phyloP scores from a whole-genome alignment of 768 basidiomycete genomes.

The Lentinula sp. region DNA sequence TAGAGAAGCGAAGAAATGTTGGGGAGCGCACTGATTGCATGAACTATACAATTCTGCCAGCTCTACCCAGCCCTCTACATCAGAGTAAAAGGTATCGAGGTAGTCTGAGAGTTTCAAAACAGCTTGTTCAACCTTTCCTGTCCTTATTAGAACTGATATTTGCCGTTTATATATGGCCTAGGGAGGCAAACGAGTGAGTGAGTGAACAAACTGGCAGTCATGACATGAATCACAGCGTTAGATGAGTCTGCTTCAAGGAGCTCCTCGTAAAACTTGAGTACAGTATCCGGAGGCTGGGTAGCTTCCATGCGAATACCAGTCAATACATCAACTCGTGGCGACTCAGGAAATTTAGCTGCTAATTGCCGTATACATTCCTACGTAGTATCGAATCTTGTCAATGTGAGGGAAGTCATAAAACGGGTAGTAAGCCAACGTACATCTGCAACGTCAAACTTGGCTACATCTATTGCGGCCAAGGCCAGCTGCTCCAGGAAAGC shows the following conservation, averaged over 20 bases:
- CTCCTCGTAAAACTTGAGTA: conserved; percentile 60
- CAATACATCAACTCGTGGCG: conserved; percentile 74
- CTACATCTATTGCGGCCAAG: conserved; percentile 73
- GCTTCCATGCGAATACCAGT: conserved; percentile 77
- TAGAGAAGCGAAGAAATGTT: background rate
- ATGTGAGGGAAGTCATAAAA: conserved; percentile 14
- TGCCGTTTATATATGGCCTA: conserved; percentile 79
- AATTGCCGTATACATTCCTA: conserved; percentile 64
- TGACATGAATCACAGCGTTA: conserved; percentile 47
- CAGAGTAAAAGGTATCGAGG: conserved; percentile 85
- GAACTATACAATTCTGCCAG: conserved; percentile 75
- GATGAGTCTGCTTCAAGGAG: conserved; percentile 60
- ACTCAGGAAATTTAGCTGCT: conserved; percentile 62
- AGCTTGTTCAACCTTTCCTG: conserved; percentile 58
- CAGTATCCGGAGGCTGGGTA: conserved; percentile 47
- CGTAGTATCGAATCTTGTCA: conserved; percentile 12
- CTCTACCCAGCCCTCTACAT: conserved; percentile 85
- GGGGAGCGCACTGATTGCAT: conserved; percentile 59
- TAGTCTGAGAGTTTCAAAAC: conserved; percentile 66
- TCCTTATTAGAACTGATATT: conserved; percentile 62
- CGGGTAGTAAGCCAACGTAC: conserved; percentile 34
- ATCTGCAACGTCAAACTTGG: conserved; percentile 66
- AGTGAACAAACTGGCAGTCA: background rate
- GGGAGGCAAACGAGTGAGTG: background rate
- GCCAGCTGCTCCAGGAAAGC: conserved; percentile 75